Base-by-base conservation (phyloP, 768 basidiomycete species). In the Leucosporidium creatinivorum region DNA sequence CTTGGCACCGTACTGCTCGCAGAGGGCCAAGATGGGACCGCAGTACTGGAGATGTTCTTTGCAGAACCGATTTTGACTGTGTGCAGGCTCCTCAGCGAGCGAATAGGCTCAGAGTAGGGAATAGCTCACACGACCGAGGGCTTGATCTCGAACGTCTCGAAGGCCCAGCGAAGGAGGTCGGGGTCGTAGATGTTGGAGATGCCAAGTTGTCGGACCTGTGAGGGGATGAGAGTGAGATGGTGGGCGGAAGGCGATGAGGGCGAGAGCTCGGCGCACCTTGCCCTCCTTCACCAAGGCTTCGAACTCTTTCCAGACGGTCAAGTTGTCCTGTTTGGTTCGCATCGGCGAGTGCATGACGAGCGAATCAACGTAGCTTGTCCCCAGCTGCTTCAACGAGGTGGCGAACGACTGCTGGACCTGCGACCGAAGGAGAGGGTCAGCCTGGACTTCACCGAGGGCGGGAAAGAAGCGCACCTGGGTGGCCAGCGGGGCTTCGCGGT, bases 31-130 rank as follows among this genome's bases (percentile, higher is more conserved):
- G 6, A 90, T 85, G 1, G 81, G 81, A 61, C 79, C 79, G 74
- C 91, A 89, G 87, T 88, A 92, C 7, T 78, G 80, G 67, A 91
- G 92, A 8, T 85, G 86, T 76, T 89, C 85, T 73, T 86, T 87
- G 39, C 39, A 44, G 89, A 90, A 93, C 58, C 90, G 80, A 76
- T 90, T 89, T 77, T 91, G 69, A 31, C 69, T 69, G 56, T 36
- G 26, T 51, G 26, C 0, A 33, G 48, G 23, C 18, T 23, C 25
- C 36, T 19, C 21, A 47, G 4, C 6, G 51, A n/a, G 10, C 3
- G 0, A 25, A 18, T 18, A 13, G 1, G n/a, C n/a, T n/a, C 18
- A 54, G 21, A 18, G 28, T 3, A 31, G 19, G 30, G 26, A n/a
- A 39, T 26, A 61, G 75, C 77, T 64, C 76, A 90, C 21, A 92